Evolutionary conservation across 2,329 filamentous ascomycete genomes (phyloP).

Genomic region (Colletotrichum lentis): DNA sequence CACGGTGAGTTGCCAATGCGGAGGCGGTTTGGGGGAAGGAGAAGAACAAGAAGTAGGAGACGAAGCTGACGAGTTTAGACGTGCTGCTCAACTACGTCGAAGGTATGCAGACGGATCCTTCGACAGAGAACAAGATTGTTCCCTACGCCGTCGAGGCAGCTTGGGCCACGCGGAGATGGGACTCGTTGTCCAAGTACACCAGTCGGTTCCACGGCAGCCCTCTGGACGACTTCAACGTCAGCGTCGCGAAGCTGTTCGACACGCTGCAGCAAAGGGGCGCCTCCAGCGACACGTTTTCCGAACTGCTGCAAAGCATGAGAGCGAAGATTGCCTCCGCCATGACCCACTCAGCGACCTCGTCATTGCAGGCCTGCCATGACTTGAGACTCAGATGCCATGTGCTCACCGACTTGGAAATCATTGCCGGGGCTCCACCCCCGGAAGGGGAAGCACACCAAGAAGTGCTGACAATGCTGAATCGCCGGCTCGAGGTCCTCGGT

Average conservation of each 20-base stretch:
- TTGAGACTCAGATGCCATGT: slow-evolving; percentile 87
- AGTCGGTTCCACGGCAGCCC: slow-evolving; percentile 59
- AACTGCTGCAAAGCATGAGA: slow-evolving; percentile 69
- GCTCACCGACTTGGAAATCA: slow-evolving; percentile 84
- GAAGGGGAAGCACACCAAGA: slow-evolving; percentile 51
- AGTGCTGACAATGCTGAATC: slow-evolving; percentile 67
- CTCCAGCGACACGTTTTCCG: slow-evolving; percentile 60
- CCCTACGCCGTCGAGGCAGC: slow-evolving; percentile 90
- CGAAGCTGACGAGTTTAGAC: slow-evolving; percentile 60
- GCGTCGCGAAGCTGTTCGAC: slow-evolving; percentile 70
- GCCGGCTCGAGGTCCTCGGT: slow-evolving; percentile 87
- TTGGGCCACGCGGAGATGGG: slow-evolving; percentile 88
- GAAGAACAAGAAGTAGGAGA: background rate
- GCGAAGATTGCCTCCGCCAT: slow-evolving; percentile 76
- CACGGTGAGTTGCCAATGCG: slow-evolving; percentile 69
- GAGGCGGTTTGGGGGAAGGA: background rate
- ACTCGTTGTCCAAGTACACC: slow-evolving; percentile 74
- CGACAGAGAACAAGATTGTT: slow-evolving; percentile 69
- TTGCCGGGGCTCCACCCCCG: slow-evolving; percentile 62
- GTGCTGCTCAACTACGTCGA: slow-evolving; percentile 87
- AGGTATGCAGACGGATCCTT: slow-evolving; percentile 67
- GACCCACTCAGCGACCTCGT: slow-evolving; percentile 78
- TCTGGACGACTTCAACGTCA: slow-evolving; percentile 80
- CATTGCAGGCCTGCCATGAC: slow-evolving; percentile 84
- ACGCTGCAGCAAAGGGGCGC: slow-evolving; percentile 63